A percentile compares a stretch with the other conserved stretches of the same genome.
phyloP scores from a whole-genome alignment of 2,329 filamentous ascomycete genomes.

The Shiraia bambusicola region DNA sequence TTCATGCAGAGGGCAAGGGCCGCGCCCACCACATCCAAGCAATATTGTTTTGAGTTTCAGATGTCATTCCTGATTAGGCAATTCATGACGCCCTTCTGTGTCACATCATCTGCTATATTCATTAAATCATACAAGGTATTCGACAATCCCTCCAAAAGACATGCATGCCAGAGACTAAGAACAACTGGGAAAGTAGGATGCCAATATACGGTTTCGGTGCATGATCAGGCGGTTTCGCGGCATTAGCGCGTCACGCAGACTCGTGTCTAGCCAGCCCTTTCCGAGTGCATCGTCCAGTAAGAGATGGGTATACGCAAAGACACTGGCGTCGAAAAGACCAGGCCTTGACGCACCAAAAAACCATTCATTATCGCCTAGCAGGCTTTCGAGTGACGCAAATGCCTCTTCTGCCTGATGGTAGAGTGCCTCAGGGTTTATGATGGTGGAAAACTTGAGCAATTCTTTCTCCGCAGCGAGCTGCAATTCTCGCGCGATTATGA shows the following conservation, averaged over 20 bases:
- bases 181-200: slow-evolving; percentile 49
- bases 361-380: slow-evolving; percentile 61
- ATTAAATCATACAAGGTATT: neutral
- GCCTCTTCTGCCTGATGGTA: slow-evolving; percentile 64
- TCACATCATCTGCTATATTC: neutral
- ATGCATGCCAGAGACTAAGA: slow-evolving; percentile 6
- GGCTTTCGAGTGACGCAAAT: slow-evolving; percentile 60
- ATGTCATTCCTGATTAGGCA: slow-evolving; percentile 1
- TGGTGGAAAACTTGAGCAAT: slow-evolving; percentile 64
- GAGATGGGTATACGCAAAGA: slow-evolving; percentile 88
- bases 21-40: slow-evolving; percentile 7
- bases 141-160: neutral
- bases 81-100: slow-evolving; percentile 1
- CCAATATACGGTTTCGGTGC: slow-evolving; percentile 62
- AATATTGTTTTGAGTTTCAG: neutral
- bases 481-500: slow-evolving; percentile 65
- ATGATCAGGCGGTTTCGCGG: slow-evolving; percentile 63
- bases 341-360: slow-evolving; percentile 63
- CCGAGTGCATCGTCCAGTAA: slow-evolving; percentile 65
- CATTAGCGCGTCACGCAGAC: slow-evolving; percentile 59
- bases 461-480: slow-evolving; percentile 72
- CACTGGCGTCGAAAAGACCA: slow-evolving; percentile 78
- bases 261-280: slow-evolving; percentile 61
- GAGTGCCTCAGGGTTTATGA: slow-evolving; percentile 59
- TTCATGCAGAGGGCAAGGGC: slow-evolving; percentile 9